Evolutionary conservation across 2,329 filamentous ascomycete genomes (phyloP).

Genomic region (Diaporthe helianthi): DNA sequence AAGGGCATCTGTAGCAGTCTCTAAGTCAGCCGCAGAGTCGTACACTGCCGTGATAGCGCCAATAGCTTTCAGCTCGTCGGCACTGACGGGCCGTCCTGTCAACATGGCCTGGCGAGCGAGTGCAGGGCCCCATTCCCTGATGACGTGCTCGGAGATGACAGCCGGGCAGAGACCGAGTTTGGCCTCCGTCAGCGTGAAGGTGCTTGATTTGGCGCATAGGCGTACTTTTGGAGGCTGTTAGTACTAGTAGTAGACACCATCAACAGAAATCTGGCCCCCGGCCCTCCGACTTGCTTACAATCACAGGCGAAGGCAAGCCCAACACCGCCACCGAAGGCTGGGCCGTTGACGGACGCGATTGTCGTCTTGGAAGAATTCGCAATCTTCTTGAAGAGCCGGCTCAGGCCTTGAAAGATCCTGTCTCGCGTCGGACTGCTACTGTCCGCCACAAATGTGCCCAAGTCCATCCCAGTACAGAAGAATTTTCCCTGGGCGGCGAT

Average conservation of each 20-base stretch:
- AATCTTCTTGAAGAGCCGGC: not conserved
- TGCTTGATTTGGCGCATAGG: not conserved
- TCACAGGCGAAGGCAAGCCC: slow-evolving; percentile 3
- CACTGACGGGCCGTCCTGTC: not conserved
- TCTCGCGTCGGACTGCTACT: not conserved
- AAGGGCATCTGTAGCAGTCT: not conserved
- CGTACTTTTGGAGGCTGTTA: not conserved
- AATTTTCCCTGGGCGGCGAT: not conserved
- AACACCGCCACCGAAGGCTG: not conserved
- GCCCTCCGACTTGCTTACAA: not conserved
- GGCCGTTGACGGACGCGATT: not conserved
- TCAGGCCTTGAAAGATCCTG: not conserved
- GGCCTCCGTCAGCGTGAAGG: not conserved
- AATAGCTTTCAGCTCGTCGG: not conserved
- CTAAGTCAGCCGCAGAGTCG: not conserved
- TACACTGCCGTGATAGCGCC: not conserved
- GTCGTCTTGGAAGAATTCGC: not conserved
- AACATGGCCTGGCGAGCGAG: not conserved
- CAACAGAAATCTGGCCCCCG: not conserved
- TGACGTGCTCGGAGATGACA: not conserved
- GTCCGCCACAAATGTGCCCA: not conserved
- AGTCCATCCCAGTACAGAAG: slow-evolving; percentile 8
- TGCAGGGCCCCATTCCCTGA: not conserved
- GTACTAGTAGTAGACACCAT: no score
- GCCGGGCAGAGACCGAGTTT: not conserved